phyloP scores from a whole-genome alignment of 2,329 filamentous ascomycete genomes.

The Fusarium palustre region DNA sequence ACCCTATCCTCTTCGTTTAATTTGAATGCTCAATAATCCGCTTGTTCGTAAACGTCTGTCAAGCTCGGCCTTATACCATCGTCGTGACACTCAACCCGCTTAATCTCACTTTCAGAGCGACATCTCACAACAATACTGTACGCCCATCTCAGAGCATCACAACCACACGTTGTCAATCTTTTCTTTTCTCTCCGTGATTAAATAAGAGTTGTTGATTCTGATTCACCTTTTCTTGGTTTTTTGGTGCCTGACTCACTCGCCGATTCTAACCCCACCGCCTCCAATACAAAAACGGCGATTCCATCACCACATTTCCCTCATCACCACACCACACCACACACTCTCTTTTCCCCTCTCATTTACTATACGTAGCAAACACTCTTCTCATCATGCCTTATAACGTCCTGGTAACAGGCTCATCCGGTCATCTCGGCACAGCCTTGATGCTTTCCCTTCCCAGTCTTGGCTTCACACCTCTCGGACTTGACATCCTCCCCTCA shows the following conservation, averaged over 20 bases:
- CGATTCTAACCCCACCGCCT: constrained; percentile 28
- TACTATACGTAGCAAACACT: too few relatives aligned
- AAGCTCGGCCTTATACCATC: not conserved
- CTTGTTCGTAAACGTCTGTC: not conserved
- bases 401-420: constrained; percentile 60
- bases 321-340: not conserved
- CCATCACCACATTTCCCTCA: not conserved
- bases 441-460: constrained; percentile 58
- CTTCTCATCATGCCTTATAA: constrained; percentile 38
- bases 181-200: not conserved
- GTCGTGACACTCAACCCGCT: constrained; percentile 20
- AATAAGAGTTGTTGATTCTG: not conserved
- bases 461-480: constrained; percentile 55
- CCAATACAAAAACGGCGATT: constrained; percentile 28
- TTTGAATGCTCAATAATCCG: too few relatives aligned
- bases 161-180: not conserved
- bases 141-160: constrained; percentile 24
- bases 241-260: constrained; percentile 36
- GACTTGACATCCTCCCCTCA: constrained; percentile 58
- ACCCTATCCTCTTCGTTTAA: fast-evolving
- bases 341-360: not conserved
- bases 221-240: not conserved
- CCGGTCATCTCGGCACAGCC: constrained; percentile 60
- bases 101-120: constrained; percentile 15
- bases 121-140: constrained; percentile 15